A percentile compares a stretch with the other conserved stretches of the same genome.
These are phyloP conservation scores for Hyphodiscus sp. DNA, from an alignment of 2,329 filamentous ascomycete genomes.

Conservation along the genomic window DNA sequence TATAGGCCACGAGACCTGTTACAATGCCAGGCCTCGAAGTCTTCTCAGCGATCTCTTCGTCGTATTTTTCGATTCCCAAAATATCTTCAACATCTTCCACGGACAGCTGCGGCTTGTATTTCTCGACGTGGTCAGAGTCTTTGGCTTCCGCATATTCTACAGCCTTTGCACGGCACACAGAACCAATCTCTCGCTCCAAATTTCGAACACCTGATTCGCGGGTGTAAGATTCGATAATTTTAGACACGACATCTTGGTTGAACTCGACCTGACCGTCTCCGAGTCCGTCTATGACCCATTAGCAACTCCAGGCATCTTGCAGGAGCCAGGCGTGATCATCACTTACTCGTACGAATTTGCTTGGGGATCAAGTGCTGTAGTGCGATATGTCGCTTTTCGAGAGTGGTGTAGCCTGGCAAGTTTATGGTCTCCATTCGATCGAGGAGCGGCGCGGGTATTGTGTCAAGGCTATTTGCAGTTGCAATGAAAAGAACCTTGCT, in stretches of 20 bases:
- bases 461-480: conserved; percentile 90
- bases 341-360: conserved; percentile 69
- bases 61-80: conserved; percentile 85
- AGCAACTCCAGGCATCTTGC: conserved; percentile 11
- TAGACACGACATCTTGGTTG: conserved; percentile 78
- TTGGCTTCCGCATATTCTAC: conserved; percentile 90
- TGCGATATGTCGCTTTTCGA: conserved; percentile 95
- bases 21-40: conserved; percentile 71
- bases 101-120: conserved; percentile 68
- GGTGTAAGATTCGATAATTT: conserved; percentile 94
- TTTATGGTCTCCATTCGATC: conserved; percentile 97
- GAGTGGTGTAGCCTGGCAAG: conserved; percentile 89
- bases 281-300: conserved; percentile 55
- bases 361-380: conserved; percentile 91
- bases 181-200: conserved; percentile 89
- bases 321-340: background rate
- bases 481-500: conserved; percentile 97
- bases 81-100: conserved; percentile 82
- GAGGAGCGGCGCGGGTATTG: conserved; percentile 85
- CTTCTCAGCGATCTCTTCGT: conserved; percentile 92
- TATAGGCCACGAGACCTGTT: conserved; percentile 92
- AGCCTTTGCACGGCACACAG: conserved; percentile 89
- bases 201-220: conserved; percentile 95
- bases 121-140: conserved; percentile 57
- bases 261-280: conserved; percentile 68